These are phyloP conservation scores for Boletus eberwhitei DNA, from an alignment of 768 basidiomycete species.

Conservation along the genomic window DNA sequence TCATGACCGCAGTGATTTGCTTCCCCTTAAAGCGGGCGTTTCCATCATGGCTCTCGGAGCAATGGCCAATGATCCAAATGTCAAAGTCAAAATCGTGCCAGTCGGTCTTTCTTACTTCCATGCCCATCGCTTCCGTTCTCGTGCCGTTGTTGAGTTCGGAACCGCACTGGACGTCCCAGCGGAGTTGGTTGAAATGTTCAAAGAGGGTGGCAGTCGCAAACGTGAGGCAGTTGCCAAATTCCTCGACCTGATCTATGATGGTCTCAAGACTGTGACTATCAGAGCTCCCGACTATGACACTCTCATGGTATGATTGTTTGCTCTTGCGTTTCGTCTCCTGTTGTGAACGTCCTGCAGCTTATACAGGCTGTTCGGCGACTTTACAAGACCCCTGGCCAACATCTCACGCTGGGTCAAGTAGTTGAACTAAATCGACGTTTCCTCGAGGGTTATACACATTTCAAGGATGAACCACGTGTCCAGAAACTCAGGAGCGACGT, in stretches of 20 bases:
- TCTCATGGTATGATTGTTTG: conserved; percentile 70
- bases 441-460: conserved; percentile 87
- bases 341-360: conserved; percentile 47
- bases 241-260: conserved; percentile 88
- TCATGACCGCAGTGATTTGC: conserved; percentile 93
- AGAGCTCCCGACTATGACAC: conserved; percentile 97
- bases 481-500: conserved; percentile 78
- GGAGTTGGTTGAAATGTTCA: conserved; percentile 87
- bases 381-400: conserved; percentile 92
- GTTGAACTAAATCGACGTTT: conserved; percentile 93
- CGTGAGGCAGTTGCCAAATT: conserved; percentile 87
- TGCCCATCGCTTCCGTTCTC: conserved; percentile 85
- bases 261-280: conserved; percentile 92
- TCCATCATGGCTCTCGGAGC: conserved; percentile 98
- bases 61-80: conserved; percentile 84
- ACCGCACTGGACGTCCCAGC: conserved; percentile 86
- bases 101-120: conserved; percentile 76
- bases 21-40: conserved; percentile 96
- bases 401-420: conserved; percentile 91
- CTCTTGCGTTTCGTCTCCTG: background rate
- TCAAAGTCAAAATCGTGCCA: conserved; percentile 90
- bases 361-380: conserved; percentile 93
- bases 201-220: conserved; percentile 82
- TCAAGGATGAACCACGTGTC: conserved; percentile 89
- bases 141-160: conserved; percentile 97